Conservation (phyloP, 495 filamentous ascomycete genomes). For the Tirmania nivea region DNA sequence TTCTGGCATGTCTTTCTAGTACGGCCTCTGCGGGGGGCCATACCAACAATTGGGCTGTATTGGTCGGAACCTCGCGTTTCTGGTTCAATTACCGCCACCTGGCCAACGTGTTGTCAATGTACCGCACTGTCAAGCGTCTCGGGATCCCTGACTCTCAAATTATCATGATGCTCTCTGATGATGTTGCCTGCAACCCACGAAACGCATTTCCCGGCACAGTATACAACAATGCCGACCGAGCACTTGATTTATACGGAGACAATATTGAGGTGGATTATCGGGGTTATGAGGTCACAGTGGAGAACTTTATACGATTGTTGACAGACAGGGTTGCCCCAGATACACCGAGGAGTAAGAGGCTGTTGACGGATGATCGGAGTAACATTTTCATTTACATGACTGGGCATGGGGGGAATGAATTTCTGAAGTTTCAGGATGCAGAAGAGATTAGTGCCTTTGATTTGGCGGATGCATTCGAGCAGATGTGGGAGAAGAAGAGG, state of each 20-base stretch:
- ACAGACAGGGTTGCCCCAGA: conserved; percentile 85
- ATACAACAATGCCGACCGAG: conserved; percentile 93
- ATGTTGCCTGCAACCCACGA: conserved; percentile 97
- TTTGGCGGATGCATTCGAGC: conserved; percentile 89
- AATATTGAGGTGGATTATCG: conserved; percentile 98
- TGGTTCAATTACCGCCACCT: conserved; percentile 99
- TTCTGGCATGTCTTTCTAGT: no score
- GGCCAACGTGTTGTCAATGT: conserved; percentile 91
- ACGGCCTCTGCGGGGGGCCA: conserved; percentile 24
- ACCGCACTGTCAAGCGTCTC: conserved; percentile 93
- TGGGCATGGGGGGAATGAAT: conserved; percentile 94
- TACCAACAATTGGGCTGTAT: conserved; percentile 95
- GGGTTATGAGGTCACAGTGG: conserved; percentile 95
- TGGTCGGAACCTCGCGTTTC: conserved; percentile 95
- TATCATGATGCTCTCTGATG: conserved; percentile 96
- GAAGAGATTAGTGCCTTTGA: conserved; percentile 96
- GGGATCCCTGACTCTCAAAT: conserved; percentile 98
- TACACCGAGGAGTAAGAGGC: conserved; percentile 76
- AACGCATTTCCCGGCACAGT: conserved; percentile 95
- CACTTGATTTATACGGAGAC: conserved; percentile 88
- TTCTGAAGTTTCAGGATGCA: conserved; percentile 93
- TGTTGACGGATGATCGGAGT: conserved; percentile 79
- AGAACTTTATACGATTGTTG: conserved; percentile 90
- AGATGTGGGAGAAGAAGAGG: conserved; percentile 99
- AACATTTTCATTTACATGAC: conserved; percentile 99